phyloP scores from a whole-genome alignment of 257 asterid genomes.

The Rehmannia glutinosa region DNA sequence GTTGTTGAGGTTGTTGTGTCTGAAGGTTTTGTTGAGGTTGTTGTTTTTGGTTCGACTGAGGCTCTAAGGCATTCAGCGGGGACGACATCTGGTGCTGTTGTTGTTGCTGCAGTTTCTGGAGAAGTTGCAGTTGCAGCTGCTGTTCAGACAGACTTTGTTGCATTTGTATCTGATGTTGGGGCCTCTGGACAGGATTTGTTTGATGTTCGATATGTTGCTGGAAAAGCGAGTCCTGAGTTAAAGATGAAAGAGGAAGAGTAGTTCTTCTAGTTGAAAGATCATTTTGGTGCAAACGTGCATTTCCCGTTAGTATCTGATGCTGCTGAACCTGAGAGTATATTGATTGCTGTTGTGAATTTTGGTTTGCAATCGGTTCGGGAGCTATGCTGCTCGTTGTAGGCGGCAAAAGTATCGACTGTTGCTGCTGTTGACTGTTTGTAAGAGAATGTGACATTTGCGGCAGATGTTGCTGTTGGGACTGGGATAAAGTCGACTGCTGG shows the following conservation, averaged over 20 bases:
- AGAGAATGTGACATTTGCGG: slow-evolving; percentile 36
- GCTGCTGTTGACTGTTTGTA: slow-evolving; percentile 33
- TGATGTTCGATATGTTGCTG: slow-evolving; percentile 66
- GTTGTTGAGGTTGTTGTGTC: slow-evolving; percentile 38
- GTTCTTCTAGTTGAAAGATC: slow-evolving; percentile 28
- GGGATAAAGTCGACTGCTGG: slow-evolving; percentile 42
- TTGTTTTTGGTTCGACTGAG: slow-evolving; percentile 40
- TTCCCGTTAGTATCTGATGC: slow-evolving; percentile 58
- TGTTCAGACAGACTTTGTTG: slow-evolving; percentile 62
- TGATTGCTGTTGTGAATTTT: slow-evolving; percentile 45
- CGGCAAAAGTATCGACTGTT: slow-evolving; percentile 29
- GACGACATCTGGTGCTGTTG: slow-evolving; percentile 32
- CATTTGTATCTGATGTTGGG: slow-evolving; percentile 51
- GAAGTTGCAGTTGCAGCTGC: slow-evolving; percentile 58
- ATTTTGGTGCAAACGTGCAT: slow-evolving; percentile 38
- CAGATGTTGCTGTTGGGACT: slow-evolving; percentile 49
- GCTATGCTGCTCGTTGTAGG: slow-evolving; percentile 30
- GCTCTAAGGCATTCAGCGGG: slow-evolving; percentile 43
- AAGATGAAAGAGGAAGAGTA: slow-evolving; percentile 45
- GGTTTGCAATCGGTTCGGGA: slow-evolving; percentile 37
- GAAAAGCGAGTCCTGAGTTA: slow-evolving; percentile 54
- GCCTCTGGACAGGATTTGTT: slow-evolving; percentile 46
- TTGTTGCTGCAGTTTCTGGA: slow-evolving; percentile 55
- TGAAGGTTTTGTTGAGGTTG: slow-evolving; percentile 45
- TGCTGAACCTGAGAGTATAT: slow-evolving; percentile 60